Base-by-base conservation (phyloP, 2,329 filamentous ascomycete genomes). In the Penicillium sclerotigenum region DNA sequence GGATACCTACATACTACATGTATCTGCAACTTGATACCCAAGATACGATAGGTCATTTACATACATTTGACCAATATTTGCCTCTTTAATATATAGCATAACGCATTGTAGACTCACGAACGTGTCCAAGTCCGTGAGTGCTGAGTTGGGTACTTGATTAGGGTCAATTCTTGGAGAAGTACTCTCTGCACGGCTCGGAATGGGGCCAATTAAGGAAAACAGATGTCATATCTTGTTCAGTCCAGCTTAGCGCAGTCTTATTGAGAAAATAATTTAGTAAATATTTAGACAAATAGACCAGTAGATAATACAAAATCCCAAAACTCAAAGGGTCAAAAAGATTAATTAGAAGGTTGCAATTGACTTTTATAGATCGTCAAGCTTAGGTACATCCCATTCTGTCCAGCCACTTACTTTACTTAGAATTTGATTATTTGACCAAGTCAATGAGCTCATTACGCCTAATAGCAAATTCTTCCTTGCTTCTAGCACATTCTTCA, bases 11-110 rank as follows among this genome's bases (percentile, higher is more conserved):
- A 29, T 49, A 48, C 43, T 40, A 26, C 20, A 42, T 26, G 48
- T 43, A 47, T 53, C 50, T 47, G 16, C 50, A 33, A 47, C 26
- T 47, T 47, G 34, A 53, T 53, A 53, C 50, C 50, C 50, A 53
- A 18, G 24, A 38, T 47, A 47, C 24, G 28, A 50, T 33, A 52
- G 14, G 24, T 31, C 22, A 52, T 26, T 29, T 20, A 31, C 16
- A 18, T 41, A 40, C 24, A 8, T 36, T 37, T 31, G 38, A 22
- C 14, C n/a, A 20, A 11, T 22, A 13, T 38, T 47, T 18, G 7
- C 16, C 7, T n/a, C 37, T 6, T 26, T 4, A 26, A 26, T 14
- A n/a, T 29, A 31, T 6, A 14, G 26, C 8, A 14, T 7, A 6
- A 29, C 26, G 10, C n/a, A 45, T 34, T 24, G 29, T 47, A 24